A percentile compares a stretch with the other conserved stretches of the same genome.
Evolutionary conservation across 768 basidiomycete genomes (phyloP).

Genomic region (Panellus pusillus): DNA sequence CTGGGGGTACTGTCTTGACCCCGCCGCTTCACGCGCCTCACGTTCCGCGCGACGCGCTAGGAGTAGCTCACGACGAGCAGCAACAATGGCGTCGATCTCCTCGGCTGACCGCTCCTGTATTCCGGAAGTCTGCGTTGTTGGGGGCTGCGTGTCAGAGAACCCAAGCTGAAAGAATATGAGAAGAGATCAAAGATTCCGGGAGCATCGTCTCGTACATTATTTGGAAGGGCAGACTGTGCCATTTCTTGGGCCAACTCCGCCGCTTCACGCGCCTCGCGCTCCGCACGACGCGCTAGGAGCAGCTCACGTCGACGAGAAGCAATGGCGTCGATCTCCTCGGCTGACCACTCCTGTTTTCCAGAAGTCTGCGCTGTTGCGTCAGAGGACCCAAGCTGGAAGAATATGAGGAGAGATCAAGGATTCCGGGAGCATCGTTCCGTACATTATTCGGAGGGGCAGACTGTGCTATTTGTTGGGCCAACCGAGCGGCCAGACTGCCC

Average conservation of each 20-base stretch:
- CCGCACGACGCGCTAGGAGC: conserved; percentile 8
- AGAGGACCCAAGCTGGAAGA: too few relatives aligned
- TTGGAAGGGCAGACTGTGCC: too few relatives aligned
- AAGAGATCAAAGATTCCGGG: too few relatives aligned
- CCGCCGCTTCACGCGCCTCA: background rate
- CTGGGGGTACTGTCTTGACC: background rate
- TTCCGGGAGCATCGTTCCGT: too few relatives aligned
- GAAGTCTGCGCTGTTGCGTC: too few relatives aligned
- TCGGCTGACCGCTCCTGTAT: background rate
- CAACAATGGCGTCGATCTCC: background rate
- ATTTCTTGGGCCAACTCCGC: background rate
- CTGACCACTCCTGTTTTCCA: background rate
- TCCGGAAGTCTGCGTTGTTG: too few relatives aligned
- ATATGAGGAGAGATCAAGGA: too few relatives aligned
- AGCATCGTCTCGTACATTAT: too few relatives aligned
- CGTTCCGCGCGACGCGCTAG: conserved; percentile 16
- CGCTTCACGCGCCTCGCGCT: conserved; percentile 7
- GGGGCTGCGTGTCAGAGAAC: too few relatives aligned
- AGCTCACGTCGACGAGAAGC: background rate
- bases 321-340: background rate
- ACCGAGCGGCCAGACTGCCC: background rate
- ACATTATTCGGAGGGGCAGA: too few relatives aligned
- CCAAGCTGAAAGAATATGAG: too few relatives aligned
- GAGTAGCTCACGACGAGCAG: background rate
- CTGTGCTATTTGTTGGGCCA: background rate